Conservation (phyloP, 805 yeast genomes). For the Saturnispora kantuleensis region DNA sequence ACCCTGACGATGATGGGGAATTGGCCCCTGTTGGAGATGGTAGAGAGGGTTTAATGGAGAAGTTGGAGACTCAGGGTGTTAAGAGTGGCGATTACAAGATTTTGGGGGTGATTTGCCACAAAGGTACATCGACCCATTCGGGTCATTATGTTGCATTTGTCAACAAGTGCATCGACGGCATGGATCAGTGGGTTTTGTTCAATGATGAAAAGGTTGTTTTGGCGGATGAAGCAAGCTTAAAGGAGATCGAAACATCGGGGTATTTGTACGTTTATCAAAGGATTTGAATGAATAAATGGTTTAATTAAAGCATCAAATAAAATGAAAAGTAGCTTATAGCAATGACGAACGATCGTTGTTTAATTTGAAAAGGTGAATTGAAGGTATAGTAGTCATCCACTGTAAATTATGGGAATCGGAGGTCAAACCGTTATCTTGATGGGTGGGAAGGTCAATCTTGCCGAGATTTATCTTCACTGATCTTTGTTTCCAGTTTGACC, state of each 20-base stretch:
- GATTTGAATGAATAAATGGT: neutral
- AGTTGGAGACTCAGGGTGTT: slow-evolving; percentile 3
- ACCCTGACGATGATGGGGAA: slow-evolving; percentile 71
- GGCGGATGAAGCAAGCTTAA: slow-evolving; percentile 33
- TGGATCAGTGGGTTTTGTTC: slow-evolving; percentile 59
- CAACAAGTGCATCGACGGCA: slow-evolving; percentile 33
- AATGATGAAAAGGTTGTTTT: slow-evolving; percentile 83
- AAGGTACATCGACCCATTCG: slow-evolving; percentile 81
- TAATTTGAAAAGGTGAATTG: neutral
- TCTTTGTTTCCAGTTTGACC: slow-evolving; percentile 21
- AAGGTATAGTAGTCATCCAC: neutral
- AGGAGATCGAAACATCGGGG: slow-evolving; percentile 37
- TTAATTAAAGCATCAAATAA: neutral
- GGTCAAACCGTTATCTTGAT: neutral
- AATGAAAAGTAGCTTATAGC: neutral
- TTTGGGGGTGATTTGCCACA: slow-evolving; percentile 71
- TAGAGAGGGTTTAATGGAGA: slow-evolving; percentile 10
- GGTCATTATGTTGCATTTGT: slow-evolving; percentile 87
- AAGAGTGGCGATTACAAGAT: slow-evolving; percentile 32
- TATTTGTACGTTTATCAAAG: slow-evolving; percentile 35
- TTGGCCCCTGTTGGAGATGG: slow-evolving; percentile 24
- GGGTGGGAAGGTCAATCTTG: neutral
- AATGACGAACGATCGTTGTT: neutral
- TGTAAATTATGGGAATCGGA: neutral
- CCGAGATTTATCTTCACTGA: slow-evolving; percentile 10